phyloP scores from a whole-genome alignment of 1,139 yeast genomes.

The Lodderomyces metapsilosis region DNA sequence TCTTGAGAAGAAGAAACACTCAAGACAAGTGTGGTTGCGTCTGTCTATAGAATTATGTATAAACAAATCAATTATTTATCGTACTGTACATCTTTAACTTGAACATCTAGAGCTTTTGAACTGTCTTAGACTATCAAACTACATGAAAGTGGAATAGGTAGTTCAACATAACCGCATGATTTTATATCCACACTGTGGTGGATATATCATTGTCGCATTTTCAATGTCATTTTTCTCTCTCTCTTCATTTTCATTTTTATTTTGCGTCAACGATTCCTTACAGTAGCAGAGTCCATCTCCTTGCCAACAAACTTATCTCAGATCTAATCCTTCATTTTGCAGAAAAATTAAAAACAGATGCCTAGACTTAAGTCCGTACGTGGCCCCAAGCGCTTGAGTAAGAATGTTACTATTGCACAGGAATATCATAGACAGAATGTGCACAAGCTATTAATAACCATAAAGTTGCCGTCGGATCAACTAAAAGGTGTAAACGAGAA shows the following conservation, averaged over 20 bases:
- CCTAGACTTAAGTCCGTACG: constrained; percentile 1
- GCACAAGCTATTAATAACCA: not conserved
- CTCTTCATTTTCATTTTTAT: not conserved
- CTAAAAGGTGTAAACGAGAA: not conserved
- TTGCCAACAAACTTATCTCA: not conserved
- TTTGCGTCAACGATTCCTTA: not conserved
- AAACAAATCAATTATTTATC: too few species aligned
- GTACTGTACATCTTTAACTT: too few species aligned
- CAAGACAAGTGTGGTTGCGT: too few species aligned
- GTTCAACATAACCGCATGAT: too few species aligned
- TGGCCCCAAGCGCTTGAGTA: not conserved
- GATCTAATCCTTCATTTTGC: not conserved
- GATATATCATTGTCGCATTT: not conserved
- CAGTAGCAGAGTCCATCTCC: not conserved
- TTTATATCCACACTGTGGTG: too few species aligned
- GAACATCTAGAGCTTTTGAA: too few species aligned
- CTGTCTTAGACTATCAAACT: too few species aligned
- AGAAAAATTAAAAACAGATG: not conserved
- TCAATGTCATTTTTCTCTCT: not conserved
- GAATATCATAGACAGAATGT: constrained; percentile 3
- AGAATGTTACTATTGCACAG: not conserved
- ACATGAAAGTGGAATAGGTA: too few species aligned
- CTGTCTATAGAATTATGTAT: too few species aligned
- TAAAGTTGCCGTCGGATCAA: not conserved
- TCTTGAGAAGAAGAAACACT: not conserved